These are phyloP conservation scores for Ilyonectria robusta DNA, from an alignment of 2,329 filamentous ascomycete species.

Conservation along the genomic window DNA sequence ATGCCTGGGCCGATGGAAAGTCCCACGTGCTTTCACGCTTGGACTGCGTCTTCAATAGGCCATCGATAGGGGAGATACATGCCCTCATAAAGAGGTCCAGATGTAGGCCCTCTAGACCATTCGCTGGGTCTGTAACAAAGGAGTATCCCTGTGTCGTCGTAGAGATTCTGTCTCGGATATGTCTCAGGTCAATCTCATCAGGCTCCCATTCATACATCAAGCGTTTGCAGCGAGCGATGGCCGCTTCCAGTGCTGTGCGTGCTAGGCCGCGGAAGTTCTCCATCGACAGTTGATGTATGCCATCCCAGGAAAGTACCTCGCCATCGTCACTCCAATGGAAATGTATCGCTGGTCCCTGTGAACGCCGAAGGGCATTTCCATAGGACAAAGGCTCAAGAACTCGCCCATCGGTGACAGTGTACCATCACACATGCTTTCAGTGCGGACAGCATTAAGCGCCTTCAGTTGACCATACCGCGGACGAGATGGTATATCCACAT, in stretches of 20 bases:
- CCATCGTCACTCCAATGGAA: constrained; percentile 20
- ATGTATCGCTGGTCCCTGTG: constrained; percentile 1
- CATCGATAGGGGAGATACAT: constrained; percentile 12
- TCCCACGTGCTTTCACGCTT: constrained; percentile 1
- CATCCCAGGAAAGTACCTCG: constrained; percentile 13
- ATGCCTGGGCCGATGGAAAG: constrained; percentile 9
- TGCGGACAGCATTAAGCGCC: constrained; percentile 3
- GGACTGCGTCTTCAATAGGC: constrained; percentile 4
- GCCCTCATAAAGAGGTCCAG: constrained; percentile 19
- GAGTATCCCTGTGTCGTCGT: constrained; percentile 19
- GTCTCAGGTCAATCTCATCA: background rate
- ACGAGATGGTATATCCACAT: background rate
- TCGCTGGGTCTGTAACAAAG: constrained; percentile 15
- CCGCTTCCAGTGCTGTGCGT: background rate
- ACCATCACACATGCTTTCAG: constrained; percentile 5
- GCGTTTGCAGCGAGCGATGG: background rate
- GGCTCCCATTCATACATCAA: constrained; percentile 21
- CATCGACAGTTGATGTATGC: constrained; percentile 6
- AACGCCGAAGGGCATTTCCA: constrained; percentile 10
- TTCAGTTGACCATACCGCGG: constrained; percentile 13
- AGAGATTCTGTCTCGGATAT: constrained; percentile 10
- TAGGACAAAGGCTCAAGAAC: constrained; percentile 21
- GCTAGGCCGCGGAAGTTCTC: constrained; percentile 12
- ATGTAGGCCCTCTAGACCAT: constrained; percentile 5
- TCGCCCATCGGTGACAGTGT: constrained; percentile 9